Conservation (phyloP, 495 filamentous ascomycete species). For the Mytilinidion resinicola region DNA sequence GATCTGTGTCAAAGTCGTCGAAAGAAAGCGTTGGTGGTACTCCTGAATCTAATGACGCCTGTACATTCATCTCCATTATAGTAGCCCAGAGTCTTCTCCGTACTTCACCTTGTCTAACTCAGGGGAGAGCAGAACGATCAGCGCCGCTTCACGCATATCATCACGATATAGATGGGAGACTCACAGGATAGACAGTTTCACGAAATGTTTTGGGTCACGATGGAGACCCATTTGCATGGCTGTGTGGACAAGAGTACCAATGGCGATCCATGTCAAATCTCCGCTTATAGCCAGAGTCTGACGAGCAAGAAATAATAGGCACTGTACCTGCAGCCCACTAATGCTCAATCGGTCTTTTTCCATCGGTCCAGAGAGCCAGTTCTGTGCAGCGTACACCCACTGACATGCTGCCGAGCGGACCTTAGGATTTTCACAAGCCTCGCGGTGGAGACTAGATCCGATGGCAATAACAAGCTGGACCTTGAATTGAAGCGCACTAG, state of each 20-base stretch:
- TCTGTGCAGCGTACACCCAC: conserved; percentile 13
- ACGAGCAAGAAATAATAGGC: conserved; percentile 10
- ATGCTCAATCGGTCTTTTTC: conserved; percentile 15
- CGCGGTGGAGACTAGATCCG: conserved; percentile 6
- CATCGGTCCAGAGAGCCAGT: conserved; percentile 4
- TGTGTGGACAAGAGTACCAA: conserved; percentile 9
- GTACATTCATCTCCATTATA: conserved; percentile 11
- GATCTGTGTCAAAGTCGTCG: conserved; percentile 7
- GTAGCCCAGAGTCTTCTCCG: conserved; percentile 15
- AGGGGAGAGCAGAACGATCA: too few species aligned
- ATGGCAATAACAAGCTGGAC: conserved; percentile 16
- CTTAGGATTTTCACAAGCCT: background rate
- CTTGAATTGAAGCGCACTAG: conserved; percentile 2
- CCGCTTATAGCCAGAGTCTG: conserved; percentile 7
- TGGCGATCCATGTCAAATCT: conserved; percentile 13
- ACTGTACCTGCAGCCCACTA: conserved; percentile 12
- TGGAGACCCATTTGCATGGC: conserved; percentile 22
- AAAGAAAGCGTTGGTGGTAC: conserved; percentile 10
- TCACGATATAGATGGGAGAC: too few species aligned
- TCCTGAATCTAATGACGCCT: conserved; percentile 13
- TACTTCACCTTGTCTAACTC: background rate
- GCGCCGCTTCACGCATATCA: too few species aligned
- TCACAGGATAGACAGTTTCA: conserved; percentile 1
- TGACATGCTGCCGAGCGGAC: background rate
- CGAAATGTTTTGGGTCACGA: conserved; percentile 13